Evolutionary conservation across 2,329 filamentous ascomycete genomes (phyloP).

Genomic region (Ceratocystis colombiana): DNA sequence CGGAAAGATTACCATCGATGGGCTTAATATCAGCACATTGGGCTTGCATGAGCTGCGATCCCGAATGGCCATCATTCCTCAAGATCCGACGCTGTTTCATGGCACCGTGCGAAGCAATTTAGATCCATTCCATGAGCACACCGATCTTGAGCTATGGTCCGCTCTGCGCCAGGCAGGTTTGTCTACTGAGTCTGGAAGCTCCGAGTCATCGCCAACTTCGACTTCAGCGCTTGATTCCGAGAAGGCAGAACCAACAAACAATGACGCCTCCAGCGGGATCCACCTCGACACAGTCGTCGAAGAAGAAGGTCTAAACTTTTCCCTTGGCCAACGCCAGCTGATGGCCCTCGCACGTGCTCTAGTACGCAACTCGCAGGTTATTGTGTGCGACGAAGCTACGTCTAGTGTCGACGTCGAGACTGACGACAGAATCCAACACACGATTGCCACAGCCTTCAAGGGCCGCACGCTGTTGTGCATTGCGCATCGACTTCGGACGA

Average conservation of each 20-base stretch:
- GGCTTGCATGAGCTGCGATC: slow-evolving; percentile 67
- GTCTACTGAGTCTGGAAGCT: slow-evolving; percentile 34
- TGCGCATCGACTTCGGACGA: slow-evolving; percentile 82
- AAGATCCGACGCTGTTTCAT: slow-evolving; percentile 73
- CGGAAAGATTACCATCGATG: slow-evolving; percentile 55
- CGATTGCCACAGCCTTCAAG: slow-evolving; percentile 73
- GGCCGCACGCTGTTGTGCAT: slow-evolving; percentile 87
- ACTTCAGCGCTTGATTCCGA: slow-evolving; percentile 31
- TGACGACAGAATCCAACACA: slow-evolving; percentile 86
- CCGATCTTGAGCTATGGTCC: slow-evolving; percentile 66
- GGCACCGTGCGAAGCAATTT: slow-evolving; percentile 71
- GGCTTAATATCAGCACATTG: slow-evolving; percentile 59
- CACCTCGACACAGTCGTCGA: slow-evolving; percentile 78
- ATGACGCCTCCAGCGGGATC: slow-evolving; percentile 36
- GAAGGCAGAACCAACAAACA: slow-evolving; percentile 25
- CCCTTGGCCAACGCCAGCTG: slow-evolving; percentile 84
- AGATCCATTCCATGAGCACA: slow-evolving; percentile 70
- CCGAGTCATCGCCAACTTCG: slow-evolving; percentile 30
- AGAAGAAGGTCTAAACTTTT: slow-evolving; percentile 93
- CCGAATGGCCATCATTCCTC: slow-evolving; percentile 70
- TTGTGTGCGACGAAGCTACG: slow-evolving; percentile 94
- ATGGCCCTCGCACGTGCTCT: slow-evolving; percentile 90
- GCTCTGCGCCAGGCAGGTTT: slow-evolving; percentile 69
- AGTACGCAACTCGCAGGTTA: slow-evolving; percentile 78
- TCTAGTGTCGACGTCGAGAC: slow-evolving; percentile 92